These are phyloP conservation scores for Hypericum perforatum DNA, from an alignment of 345 rosid genomes.

Conservation along the genomic window DNA sequence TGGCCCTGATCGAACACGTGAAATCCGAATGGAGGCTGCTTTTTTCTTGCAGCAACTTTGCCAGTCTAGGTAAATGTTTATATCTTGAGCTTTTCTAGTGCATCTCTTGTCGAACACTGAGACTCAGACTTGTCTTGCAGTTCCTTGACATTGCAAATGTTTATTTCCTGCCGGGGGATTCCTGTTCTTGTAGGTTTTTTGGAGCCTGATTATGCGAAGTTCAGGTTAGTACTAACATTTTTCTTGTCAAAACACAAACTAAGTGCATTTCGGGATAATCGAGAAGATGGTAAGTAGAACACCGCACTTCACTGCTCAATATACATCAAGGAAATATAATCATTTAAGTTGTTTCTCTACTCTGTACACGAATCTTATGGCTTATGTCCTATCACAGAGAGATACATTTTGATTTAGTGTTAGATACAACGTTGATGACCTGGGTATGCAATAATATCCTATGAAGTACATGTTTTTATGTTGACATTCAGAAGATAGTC, in stretches of 20 bases:
- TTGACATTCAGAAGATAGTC: not conserved
- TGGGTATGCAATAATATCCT: not conserved
- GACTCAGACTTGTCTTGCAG: slow-evolving; percentile 34
- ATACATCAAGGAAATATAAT: too few relatives aligned
- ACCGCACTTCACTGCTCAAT: too few relatives aligned
- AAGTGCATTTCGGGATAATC: too few relatives aligned
- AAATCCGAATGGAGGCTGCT: slow-evolving; percentile 93
- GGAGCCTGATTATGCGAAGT: slow-evolving; percentile 92
- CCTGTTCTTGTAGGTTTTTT: slow-evolving; percentile 91
- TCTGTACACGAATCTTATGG: too few relatives aligned
- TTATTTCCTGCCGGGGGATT: slow-evolving; percentile 92
- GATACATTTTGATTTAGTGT: too few relatives aligned
- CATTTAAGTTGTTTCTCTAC: too few relatives aligned
- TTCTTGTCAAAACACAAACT: not conserved
- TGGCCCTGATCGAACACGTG: slow-evolving; percentile 70
- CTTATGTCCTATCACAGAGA: too few relatives aligned
- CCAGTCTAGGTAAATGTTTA: slow-evolving; percentile 63
- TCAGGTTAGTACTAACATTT: slow-evolving; percentile 62
- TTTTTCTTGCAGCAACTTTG: slow-evolving; percentile 92
- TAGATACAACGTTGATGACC: too few relatives aligned
- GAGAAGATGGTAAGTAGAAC: too few relatives aligned
- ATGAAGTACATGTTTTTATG: not conserved
- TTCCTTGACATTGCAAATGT: slow-evolving; percentile 95
- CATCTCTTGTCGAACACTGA: too few relatives aligned
- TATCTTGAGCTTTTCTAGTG: slow-evolving; percentile 5